Conservation (phyloP, 306 rosid species). For the Astragalus glycyphyllos region DNA sequence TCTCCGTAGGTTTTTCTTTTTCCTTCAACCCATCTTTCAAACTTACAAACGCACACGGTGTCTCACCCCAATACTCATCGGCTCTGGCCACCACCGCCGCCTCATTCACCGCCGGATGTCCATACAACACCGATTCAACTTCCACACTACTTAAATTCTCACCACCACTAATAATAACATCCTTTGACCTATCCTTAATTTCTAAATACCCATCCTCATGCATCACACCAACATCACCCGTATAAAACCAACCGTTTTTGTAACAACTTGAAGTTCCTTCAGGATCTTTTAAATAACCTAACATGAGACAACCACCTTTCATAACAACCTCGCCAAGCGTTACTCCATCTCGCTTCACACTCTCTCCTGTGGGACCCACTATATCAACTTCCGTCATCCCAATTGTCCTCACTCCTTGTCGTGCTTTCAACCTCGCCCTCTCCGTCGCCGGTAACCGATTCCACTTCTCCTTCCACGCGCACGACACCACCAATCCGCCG, state of each 20-base stretch:
- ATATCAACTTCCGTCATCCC: conserved; percentile 59
- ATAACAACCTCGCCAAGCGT: conserved; percentile 63
- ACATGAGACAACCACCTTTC: conserved; percentile 59
- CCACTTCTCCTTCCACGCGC: conserved; percentile 77
- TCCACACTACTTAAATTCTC: conserved; percentile 87
- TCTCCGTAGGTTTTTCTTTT: conserved; percentile 48
- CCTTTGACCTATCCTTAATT: conserved; percentile 74
- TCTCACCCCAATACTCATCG: conserved; percentile 79
- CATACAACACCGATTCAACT: conserved; percentile 64
- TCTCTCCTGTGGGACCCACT: conserved; percentile 44
- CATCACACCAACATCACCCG: conserved; percentile 76
- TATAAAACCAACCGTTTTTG: conserved; percentile 69
- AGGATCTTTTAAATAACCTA: conserved; percentile 69
- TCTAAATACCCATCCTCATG: conserved; percentile 76
- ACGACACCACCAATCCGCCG: conserved; percentile 51
- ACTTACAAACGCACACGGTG: conserved; percentile 79
- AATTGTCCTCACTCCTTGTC: conserved; percentile 70
- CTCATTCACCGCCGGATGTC: conserved; percentile 67
- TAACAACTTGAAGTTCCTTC: conserved; percentile 50
- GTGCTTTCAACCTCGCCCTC: conserved; percentile 66
- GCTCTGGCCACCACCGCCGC: conserved; percentile 79
- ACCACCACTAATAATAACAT: conserved; percentile 78
- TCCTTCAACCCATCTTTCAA: conserved; percentile 48
- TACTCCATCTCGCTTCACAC: conserved; percentile 59
- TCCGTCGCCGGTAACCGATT: conserved; percentile 60